Conservation (phyloP, 2,329 filamentous ascomycete species). For the Phoma sp. region DNA sequence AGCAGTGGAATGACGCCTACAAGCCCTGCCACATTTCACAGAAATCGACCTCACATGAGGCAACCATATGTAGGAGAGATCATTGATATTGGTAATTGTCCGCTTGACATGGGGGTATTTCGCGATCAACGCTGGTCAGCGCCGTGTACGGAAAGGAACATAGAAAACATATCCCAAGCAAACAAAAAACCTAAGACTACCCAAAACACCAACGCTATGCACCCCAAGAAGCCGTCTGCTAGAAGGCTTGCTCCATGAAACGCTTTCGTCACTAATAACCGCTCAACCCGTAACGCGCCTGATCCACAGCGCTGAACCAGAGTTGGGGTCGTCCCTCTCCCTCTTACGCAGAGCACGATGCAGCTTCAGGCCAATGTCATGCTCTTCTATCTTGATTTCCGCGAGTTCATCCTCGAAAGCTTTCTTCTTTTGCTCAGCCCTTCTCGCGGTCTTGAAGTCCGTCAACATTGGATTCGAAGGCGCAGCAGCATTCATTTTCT, state of each 20-base stretch:
- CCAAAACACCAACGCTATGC: constrained; percentile 12
- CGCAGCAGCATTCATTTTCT: constrained; percentile 43
- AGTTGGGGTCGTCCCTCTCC: constrained; percentile 46
- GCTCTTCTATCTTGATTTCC: constrained; percentile 47
- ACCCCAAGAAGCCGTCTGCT: not conserved
- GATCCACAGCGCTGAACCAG: constrained; percentile 48
- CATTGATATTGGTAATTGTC: constrained; percentile 1
- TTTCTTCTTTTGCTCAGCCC: constrained; percentile 45
- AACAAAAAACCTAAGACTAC: not conserved
- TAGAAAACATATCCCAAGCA: not conserved
- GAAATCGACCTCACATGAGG: too few species aligned
- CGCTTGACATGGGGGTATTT: constrained; percentile 8
- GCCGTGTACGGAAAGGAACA: not conserved
- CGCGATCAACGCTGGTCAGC: constrained; percentile 3
- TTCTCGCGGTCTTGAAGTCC: constrained; percentile 43
- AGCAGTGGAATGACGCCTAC: too few species aligned
- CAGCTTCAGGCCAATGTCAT: constrained; percentile 50
- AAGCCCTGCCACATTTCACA: too few species aligned
- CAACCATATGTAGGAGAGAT: not conserved
- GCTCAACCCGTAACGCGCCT: constrained; percentile 43
- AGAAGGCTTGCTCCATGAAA: not conserved
- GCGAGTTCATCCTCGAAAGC: constrained; percentile 47
- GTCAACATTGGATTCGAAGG: constrained; percentile 49
- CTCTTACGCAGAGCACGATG: constrained; percentile 49
- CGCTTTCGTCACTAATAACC: not conserved